Base-by-base conservation (phyloP, 495 filamentous ascomycete genomes). In the Xylaria palmicola region DNA sequence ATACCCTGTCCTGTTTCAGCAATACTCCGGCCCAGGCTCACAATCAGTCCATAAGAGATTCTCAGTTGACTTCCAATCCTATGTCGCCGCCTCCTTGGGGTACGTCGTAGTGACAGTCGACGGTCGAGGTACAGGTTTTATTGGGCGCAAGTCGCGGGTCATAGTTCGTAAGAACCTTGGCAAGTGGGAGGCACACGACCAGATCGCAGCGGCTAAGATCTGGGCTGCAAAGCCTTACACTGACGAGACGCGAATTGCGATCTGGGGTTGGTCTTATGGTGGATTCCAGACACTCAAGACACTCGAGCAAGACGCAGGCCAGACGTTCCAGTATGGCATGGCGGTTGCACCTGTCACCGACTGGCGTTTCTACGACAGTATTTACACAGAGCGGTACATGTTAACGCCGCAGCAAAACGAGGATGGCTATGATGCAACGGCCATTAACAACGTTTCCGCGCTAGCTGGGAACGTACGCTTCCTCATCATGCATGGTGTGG, bases 181-280 rank as follows among this genome's bases (percentile, higher is more conserved):
- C 20, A 77, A 88, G 68, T 91, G 85, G 68, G 94, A 98, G 79
- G 85, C 91, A 8, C 80, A 83, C 32, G 95, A 98, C 70, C 94
- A 98, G 73, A 97, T 98, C 56, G 88, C 86, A 6, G 89, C 92
- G 4, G 94, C 90, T 17, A 91, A 93, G 78, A 85, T 89, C 54
- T 98, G 90, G 90, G 87, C 86, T 0, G 70, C 74, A 40, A 96
- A 94, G 78, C 70, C 80, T 27, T 98, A 98, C 72, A 88, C 96
- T 5, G 95, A 98, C 73, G 81, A 83, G 60, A 76, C 83, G 9
- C 81, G 88, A 32, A 85, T 98, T 59, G 93, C 92, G 1, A 96
- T 98, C 67, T 98, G 94, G 94, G 94, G 94, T 36, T 98, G 94
- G 94, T 94, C 90, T 62, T 98, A 93, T 69, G 94, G 94, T 34